Conservation (phyloP, 768 basidiomycete species). For the Russula griseocarnosa region DNA sequence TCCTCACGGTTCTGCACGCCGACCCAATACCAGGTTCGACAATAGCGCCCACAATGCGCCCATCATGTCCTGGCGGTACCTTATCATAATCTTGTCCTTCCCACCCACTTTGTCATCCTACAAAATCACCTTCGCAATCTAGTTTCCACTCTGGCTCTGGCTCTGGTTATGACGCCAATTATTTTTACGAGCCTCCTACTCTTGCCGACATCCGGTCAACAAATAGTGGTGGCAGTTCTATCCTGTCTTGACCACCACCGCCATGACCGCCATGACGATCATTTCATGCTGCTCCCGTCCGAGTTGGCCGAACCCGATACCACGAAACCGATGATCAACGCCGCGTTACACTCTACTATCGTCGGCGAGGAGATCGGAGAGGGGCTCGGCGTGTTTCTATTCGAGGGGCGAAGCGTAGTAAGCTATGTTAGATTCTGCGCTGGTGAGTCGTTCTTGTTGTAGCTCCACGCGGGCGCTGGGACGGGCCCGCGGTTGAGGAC, state of each 20-base stretch:
- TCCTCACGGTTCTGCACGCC: slow-evolving; percentile 3
- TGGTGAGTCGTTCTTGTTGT: not conserved
- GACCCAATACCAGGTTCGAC: not conserved
- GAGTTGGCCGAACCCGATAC: not conserved
- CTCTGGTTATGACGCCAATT: not conserved
- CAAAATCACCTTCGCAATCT: not conserved
- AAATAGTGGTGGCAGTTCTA: slow-evolving; percentile 5
- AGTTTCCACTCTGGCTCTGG: not conserved
- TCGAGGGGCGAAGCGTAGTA: slow-evolving; percentile 11
- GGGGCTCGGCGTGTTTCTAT: slow-evolving; percentile 5
- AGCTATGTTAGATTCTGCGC: slow-evolving; percentile 22
- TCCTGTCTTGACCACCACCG: not conserved
- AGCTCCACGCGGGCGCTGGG: slow-evolving; percentile 26
- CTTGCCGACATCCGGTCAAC: slow-evolving; percentile 8
- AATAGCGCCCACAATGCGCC: not conserved
- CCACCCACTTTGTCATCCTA: slow-evolving; percentile 19
- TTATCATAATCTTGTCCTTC: slow-evolving; percentile 12
- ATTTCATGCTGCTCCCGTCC: not conserved
- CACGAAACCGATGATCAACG: not conserved
- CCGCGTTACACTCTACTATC: slow-evolving; percentile 23
- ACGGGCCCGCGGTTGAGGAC: slow-evolving; percentile 23
- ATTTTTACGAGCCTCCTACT: not conserved
- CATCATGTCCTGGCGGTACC: slow-evolving; percentile 10
- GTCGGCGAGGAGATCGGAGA: slow-evolving; percentile 9
- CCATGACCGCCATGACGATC: too few relatives aligned